Evolutionary conservation across 1,284 basidiomycete genomes (phyloP), one percentile per base, ranked within the genome.

Genomic region (Trametes polyzona): DNA sequence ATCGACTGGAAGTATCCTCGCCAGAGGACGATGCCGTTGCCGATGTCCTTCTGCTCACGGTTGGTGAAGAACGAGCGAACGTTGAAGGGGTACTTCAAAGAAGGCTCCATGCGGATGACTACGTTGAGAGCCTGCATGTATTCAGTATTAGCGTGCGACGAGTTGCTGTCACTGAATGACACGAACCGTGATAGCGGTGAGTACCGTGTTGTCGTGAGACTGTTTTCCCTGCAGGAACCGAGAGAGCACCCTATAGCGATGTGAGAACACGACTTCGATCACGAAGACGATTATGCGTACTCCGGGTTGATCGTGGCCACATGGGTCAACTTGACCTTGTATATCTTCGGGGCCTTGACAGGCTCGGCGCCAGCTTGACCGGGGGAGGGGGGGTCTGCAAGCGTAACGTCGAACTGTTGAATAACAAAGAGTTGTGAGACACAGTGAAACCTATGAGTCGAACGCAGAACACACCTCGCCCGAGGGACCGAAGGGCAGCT

Each of bases 1-100:
- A 90, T 82, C 0, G 87, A 90, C 67, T 90, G 88, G 71, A 91
- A 90, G 61, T 88, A 88, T 0, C 88, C 88, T 16, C 88, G 78
- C 86, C 88, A 89, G 3, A 91, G 74, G 41, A 84, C 77, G 19
- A 92, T 76, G 1, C 90, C 89, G 3, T 72, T 64, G 3, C 89
- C 88, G 9, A 92, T 88, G 57, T 83, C 78, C 64, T 80, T 82
- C 11, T 78, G 83, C 63, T 88, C 90, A 2, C 73, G 71, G 55
- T 83, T 71, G 0, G 87, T 89, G 69, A 91, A 92, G 73, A 92
- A 92, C 0, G 88, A 90, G 1, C 87, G 80, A 10, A 85, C 80
- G 61, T 92, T 92, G 74, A 88, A 88, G 0, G 88, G 86, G 56
- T 87, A 88, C 30, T 80, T 80, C 75, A 86, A 73, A 0, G 81